These are phyloP conservation scores for Glycine latifolia DNA, from an alignment of 306 rosid genomes.

Conservation along the genomic window DNA sequence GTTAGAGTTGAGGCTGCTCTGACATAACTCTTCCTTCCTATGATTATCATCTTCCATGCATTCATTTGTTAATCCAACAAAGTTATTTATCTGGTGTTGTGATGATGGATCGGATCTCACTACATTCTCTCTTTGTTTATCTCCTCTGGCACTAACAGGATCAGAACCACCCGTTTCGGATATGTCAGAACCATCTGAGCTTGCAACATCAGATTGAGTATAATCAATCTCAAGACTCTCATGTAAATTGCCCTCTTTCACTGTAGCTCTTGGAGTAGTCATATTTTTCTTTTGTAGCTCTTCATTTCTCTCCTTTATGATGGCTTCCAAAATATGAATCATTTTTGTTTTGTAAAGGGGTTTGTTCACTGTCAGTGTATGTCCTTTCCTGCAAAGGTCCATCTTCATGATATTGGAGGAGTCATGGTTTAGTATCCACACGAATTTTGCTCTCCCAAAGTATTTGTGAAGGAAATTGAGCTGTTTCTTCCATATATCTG, in stretches of 20 bases:
- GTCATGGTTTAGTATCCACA: constrained; percentile 90
- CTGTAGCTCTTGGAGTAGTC: constrained; percentile 48
- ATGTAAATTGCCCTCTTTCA: constrained; percentile 67
- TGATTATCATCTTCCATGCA: constrained; percentile 49
- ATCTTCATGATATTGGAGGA: constrained; percentile 75
- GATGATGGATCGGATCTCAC: constrained; percentile 48
- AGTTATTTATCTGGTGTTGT: constrained; percentile 54
- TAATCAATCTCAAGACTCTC: constrained; percentile 88
- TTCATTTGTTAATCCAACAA: constrained; percentile 61
- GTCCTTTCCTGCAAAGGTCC: constrained; percentile 87
- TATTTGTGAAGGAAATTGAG: constrained; percentile 81
- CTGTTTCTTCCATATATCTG: constrained; percentile 97
- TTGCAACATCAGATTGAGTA: constrained; percentile 69
- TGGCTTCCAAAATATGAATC: constrained; percentile 82
- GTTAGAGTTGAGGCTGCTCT: constrained; percentile 45
- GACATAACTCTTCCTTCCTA: constrained; percentile 49
- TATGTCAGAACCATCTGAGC: constrained; percentile 87
- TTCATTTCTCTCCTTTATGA: constrained; percentile 66
- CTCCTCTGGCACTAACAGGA: constrained; percentile 46
- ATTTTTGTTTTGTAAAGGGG: constrained; percentile 89
- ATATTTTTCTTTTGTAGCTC: constrained; percentile 64
- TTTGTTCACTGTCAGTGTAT: constrained; percentile 69
- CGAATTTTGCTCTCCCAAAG: constrained; percentile 75
- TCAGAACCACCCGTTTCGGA: constrained; percentile 57
- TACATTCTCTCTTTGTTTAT: constrained; percentile 50